Evolutionary conservation across 2,329 filamentous ascomycete species (phyloP).

Genomic region (Drechslera avenae): DNA sequence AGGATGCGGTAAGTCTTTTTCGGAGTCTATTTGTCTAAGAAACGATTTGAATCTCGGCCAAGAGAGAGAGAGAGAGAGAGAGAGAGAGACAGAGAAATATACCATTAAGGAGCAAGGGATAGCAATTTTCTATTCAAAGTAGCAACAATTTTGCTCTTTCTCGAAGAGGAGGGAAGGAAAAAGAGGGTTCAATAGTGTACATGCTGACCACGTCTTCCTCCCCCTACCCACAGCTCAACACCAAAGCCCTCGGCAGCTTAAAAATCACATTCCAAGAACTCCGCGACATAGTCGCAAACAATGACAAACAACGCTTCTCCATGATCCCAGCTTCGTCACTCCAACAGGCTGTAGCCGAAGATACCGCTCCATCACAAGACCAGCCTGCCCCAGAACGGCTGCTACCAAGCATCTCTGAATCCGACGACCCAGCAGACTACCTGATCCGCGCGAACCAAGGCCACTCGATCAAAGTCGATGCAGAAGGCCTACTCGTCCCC

Average conservation of each 20-base stretch:
- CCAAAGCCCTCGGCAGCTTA: constrained; percentile 67
- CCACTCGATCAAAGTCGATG: constrained; percentile 79
- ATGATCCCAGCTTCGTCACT: constrained; percentile 62
- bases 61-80: too few relatives aligned
- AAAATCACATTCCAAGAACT: constrained; percentile 79
- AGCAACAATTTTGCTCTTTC: too few relatives aligned
- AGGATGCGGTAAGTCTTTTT: constrained; percentile 58
- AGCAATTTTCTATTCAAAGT: too few relatives aligned
- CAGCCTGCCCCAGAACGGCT: constrained; percentile 14
- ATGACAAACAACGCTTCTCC: constrained; percentile 90
- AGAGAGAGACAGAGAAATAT: too few relatives aligned
- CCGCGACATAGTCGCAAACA: constrained; percentile 68
- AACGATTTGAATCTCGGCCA: not conserved
- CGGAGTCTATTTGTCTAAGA: not conserved
- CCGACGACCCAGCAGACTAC: constrained; percentile 66
- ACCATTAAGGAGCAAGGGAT: too few relatives aligned
- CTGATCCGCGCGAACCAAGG: constrained; percentile 96
- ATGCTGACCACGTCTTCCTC: constrained; percentile 7
- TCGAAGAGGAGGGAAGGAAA: too few relatives aligned
- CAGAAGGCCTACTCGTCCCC: constrained; percentile 71
- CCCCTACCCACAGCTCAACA: constrained; percentile 60
- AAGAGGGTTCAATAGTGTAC: too few relatives aligned
- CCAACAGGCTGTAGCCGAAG: constrained; percentile 7
- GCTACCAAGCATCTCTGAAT: constrained; percentile 17
- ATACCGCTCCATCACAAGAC: constrained; percentile 9